phyloP scores from a whole-genome alignment of 139 green algal genomes.

The Chloropicon primus region DNA sequence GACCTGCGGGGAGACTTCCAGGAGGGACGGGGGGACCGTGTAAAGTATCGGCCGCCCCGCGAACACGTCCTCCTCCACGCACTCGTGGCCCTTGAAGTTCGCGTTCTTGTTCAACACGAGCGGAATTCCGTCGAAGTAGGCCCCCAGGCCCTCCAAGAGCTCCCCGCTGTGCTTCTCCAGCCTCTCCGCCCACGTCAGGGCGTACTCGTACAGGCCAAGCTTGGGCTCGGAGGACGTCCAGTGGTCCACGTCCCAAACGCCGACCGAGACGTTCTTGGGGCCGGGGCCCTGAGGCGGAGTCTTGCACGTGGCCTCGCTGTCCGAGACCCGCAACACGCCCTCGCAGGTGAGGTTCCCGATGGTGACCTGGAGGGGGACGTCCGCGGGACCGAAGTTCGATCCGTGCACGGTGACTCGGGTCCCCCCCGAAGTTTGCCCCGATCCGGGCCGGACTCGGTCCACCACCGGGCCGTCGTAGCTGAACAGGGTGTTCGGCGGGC shows the following conservation, averaged over 20 bases:
- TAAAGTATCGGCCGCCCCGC: constrained; percentile 1
- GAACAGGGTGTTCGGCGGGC: constrained; percentile 11
- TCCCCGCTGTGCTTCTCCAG: not conserved
- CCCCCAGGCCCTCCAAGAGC: constrained; percentile 10
- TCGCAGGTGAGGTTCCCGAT: constrained; percentile 2
- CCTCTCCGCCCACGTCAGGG: constrained; percentile 1
- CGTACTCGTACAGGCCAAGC: constrained; percentile 5
- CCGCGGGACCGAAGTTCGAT: constrained; percentile 6
- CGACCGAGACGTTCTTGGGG: constrained; percentile 10
- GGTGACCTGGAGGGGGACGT: not conserved
- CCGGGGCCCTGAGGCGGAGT: not conserved
- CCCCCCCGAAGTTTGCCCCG: constrained; percentile 5
- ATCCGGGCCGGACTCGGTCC: not conserved
- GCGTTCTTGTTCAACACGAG: not conserved
- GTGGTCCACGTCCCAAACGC: constrained; percentile 4
- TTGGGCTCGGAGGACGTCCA: not conserved
- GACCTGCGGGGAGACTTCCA: not conserved
- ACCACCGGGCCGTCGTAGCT: constrained; percentile 12
- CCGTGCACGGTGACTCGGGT: constrained; percentile 7
- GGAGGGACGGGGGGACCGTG: constrained; percentile 7
- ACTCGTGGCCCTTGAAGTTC: not conserved
- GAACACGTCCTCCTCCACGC: constrained; percentile 4
- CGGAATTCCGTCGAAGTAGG: not conserved
- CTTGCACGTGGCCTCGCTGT: not conserved
- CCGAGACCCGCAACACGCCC: not conserved